Base-by-base conservation (phyloP, 2,329 filamentous ascomycete species). In the Magnaporthiopsis rhizophila region DNA sequence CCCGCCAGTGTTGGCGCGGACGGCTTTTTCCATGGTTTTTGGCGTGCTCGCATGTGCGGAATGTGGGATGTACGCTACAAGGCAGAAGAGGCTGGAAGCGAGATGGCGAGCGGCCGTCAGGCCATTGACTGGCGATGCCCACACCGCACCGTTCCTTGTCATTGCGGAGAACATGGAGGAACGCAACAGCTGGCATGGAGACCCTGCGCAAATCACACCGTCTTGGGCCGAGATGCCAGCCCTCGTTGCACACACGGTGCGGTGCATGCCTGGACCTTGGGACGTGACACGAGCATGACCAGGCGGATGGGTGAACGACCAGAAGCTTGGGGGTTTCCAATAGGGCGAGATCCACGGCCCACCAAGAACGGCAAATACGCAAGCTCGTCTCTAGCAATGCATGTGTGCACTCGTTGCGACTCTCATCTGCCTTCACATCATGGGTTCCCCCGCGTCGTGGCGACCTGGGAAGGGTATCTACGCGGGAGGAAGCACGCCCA, bases 171-270 rank as follows among this genome's bases (percentile, higher is more conserved):
- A 13, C 13, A 45, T 53, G n/a, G 45, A 15, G 45, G 18, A 53
- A 53, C 45, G 7, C 45, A 11, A 53, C 45, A n/a, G 45, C 45
- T 53, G 45, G 45, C 26, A 59, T 30, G 3, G 61, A 58, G 58
- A 58, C 62, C 62, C 58, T 63, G 62, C 36, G 62, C 62, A 63
- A 64, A 64, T 61, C 63, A 61, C 62, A 28, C 30, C 36, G 61
- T 24, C 34, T 53, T 62, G 61, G 30, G 36, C 57, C 3, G 45
- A 53, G 45, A 53, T 53, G 4, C 45, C 45, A 24, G 45, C n/a
- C 45, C 45, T 53, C 45, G n/a, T 53, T 13, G 21, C 45, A 53
- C 45, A 50, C 45, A 53, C 45, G 45, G 45, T 53, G 18, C 45
- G 21, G 18, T 50, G 45, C 45, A n/a, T n/a, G 45, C 45, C 45